Evolutionary conservation across 2,329 filamentous ascomycete genomes (phyloP).

Genomic region (Colletotrichum orchidophilum): DNA sequence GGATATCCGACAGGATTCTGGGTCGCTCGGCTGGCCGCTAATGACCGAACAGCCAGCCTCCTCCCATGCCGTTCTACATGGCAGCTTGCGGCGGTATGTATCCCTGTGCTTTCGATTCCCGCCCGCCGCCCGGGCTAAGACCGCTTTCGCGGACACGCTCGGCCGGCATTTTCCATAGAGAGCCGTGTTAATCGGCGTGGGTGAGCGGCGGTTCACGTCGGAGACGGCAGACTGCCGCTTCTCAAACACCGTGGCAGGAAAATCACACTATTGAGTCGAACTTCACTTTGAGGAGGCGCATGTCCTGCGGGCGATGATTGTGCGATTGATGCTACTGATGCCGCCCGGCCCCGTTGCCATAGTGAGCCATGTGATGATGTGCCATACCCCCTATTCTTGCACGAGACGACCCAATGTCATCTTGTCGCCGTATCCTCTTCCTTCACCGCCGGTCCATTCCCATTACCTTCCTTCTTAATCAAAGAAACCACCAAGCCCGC

Average conservation of each 20-base stretch:
- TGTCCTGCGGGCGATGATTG: background rate
- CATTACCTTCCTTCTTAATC: background rate
- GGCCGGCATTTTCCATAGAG: background rate
- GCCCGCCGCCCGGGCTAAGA: no score
- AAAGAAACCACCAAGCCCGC: background rate
- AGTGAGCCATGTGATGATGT: background rate
- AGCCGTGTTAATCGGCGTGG: no score
- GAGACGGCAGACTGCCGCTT: background rate
- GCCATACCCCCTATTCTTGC: background rate
- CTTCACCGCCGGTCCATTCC: background rate
- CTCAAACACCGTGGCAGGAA: accelerated
- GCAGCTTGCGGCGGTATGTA: no score
- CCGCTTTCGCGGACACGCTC: background rate
- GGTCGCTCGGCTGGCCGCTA: background rate
- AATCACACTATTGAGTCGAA: accelerated
- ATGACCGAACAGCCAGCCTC: no score
- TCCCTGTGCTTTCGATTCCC: no score
- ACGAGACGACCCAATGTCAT: background rate
- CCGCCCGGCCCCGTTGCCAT: background rate
- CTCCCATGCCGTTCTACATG: no score
- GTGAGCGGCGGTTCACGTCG: background rate
- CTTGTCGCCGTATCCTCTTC: no score
- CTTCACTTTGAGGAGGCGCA: background rate
- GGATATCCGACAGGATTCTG: background rate
- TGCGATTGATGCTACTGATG: background rate